Evolutionary conservation across 805 yeast species (phyloP).

Genomic region (Teunomyces barrocoloradensis): DNA sequence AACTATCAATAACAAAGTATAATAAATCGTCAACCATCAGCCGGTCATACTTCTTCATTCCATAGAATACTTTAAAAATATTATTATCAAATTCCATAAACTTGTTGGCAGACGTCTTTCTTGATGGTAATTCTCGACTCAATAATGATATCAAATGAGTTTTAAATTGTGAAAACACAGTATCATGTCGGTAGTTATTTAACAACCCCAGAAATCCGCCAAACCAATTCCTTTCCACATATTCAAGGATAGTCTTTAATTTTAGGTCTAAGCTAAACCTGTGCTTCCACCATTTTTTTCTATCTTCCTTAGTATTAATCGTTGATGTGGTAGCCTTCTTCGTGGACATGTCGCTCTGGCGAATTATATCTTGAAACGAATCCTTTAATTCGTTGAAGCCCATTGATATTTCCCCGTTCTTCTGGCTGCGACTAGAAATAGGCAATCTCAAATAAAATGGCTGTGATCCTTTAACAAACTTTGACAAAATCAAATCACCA

Average conservation of each 20-base stretch:
- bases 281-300: constrained; percentile 75
- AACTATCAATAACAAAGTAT: constrained; percentile 57
- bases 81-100: constrained; percentile 17
- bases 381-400: constrained; percentile 40
- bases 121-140: constrained; percentile 11
- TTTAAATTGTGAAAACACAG: constrained; percentile 17
- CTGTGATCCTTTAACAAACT: constrained; percentile 24
- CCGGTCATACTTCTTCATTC: constrained; percentile 8
- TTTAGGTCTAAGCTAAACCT: constrained; percentile 61
- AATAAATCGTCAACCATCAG: constrained; percentile 61
- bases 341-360: constrained; percentile 61
- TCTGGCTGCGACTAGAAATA: constrained; percentile 29
- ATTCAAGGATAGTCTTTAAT: constrained; percentile 50
- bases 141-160: constrained; percentile 16
- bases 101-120: constrained; percentile 1
- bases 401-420: constrained; percentile 30
- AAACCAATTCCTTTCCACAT: constrained; percentile 66
- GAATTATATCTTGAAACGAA: constrained; percentile 45
- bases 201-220: constrained; percentile 75
- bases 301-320: constrained; percentile 55
- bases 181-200: constrained; percentile 24
- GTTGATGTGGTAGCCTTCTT: constrained; percentile 48
- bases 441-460: constrained; percentile 62
- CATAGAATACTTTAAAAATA: constrained; percentile 19
- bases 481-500: constrained; percentile 57